phyloP scores from a whole-genome alignment of 2,329 filamentous ascomycete genomes.

The Pseudogymnoascus sp. region DNA sequence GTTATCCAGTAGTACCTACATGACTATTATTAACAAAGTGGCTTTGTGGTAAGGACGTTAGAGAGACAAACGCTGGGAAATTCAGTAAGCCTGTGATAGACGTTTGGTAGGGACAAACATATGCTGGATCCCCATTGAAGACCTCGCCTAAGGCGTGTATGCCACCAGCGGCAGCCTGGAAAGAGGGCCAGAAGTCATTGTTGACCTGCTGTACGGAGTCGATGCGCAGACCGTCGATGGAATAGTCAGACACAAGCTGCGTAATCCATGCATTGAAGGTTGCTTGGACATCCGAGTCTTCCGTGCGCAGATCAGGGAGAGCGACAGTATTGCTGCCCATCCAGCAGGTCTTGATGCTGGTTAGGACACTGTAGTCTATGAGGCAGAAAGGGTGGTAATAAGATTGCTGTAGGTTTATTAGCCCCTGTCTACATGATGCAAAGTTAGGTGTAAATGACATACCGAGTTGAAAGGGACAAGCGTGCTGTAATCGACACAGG shows the following conservation, averaged over 20 bases:
- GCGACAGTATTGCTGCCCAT: slow-evolving; percentile 35
- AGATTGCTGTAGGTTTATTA: not conserved
- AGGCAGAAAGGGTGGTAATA: slow-evolving; percentile 22
- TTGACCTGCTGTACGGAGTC: slow-evolving; percentile 40
- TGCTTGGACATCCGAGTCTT: slow-evolving; percentile 30
- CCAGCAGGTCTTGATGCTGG: slow-evolving; percentile 31
- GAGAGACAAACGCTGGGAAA: slow-evolving; percentile 17
- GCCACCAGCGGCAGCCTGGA: slow-evolving; percentile 29
- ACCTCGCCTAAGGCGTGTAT: slow-evolving; percentile 41
- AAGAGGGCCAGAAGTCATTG: slow-evolving; percentile 32
- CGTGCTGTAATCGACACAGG: slow-evolving; percentile 14
- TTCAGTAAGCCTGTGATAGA: slow-evolving; percentile 37
- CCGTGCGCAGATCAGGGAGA: slow-evolving; percentile 35
- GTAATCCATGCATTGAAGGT: slow-evolving; percentile 33
- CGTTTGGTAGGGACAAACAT: slow-evolving; percentile 36
- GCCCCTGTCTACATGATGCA: not conserved
- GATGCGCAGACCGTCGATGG: slow-evolving; percentile 39
- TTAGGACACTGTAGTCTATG: slow-evolving; percentile 26
- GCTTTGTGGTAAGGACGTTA: not conserved
- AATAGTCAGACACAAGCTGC: slow-evolving; percentile 35
- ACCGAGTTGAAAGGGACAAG: slow-evolving; percentile 16
- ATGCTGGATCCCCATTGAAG: slow-evolving; percentile 29
- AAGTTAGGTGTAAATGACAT: not conserved
- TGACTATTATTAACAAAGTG: not conserved
- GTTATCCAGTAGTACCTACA: slow-evolving; percentile 9